phyloP scores from a whole-genome alignment of 2,329 filamentous ascomycete genomes.

The Boeremia exigua region DNA sequence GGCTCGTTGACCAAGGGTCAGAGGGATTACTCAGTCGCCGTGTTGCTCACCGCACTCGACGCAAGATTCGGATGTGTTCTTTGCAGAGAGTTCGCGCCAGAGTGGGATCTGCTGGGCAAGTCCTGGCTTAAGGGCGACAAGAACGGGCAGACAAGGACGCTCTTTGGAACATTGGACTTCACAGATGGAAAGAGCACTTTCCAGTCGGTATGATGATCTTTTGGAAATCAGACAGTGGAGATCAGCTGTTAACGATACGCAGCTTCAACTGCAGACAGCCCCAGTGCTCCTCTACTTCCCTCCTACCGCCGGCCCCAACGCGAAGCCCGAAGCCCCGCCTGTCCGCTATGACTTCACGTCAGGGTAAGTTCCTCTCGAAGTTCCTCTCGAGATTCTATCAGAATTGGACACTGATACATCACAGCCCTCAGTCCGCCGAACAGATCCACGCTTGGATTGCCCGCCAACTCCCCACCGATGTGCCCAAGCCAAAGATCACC shows the following conservation, averaged over 20 bases:
- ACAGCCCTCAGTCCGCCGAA: constrained; percentile 76
- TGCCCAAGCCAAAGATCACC: constrained; percentile 75
- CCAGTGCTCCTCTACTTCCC: constrained; percentile 88
- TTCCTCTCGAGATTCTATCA: background rate
- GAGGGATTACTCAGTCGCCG: constrained; percentile 80
- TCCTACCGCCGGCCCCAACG: constrained; percentile 81
- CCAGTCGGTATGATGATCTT: constrained; percentile 69
- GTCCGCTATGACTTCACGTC: constrained; percentile 82
- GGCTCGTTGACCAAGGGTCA: constrained; percentile 75
- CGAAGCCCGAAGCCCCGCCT: constrained; percentile 71
- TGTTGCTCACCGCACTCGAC: constrained; percentile 88
- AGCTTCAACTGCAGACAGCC: constrained; percentile 94
- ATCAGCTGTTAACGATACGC: constrained; percentile 23
- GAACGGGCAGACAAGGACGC: constrained; percentile 70
- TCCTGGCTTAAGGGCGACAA: constrained; percentile 90
- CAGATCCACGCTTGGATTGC: constrained; percentile 78
- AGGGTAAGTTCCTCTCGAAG: constrained; percentile 64
- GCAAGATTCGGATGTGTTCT: constrained; percentile 81
- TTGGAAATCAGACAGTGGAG: background rate
- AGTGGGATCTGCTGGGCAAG: constrained; percentile 86
- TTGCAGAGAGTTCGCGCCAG: constrained; percentile 89
- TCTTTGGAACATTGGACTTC: constrained; percentile 91
- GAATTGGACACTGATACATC: constrained; percentile 4
- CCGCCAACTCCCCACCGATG: constrained; percentile 72
- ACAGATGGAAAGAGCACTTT: constrained; percentile 82